phyloP scores from a whole-genome alignment of 176 grass and related monocot species.

The Tuctoria greenei region DNA sequence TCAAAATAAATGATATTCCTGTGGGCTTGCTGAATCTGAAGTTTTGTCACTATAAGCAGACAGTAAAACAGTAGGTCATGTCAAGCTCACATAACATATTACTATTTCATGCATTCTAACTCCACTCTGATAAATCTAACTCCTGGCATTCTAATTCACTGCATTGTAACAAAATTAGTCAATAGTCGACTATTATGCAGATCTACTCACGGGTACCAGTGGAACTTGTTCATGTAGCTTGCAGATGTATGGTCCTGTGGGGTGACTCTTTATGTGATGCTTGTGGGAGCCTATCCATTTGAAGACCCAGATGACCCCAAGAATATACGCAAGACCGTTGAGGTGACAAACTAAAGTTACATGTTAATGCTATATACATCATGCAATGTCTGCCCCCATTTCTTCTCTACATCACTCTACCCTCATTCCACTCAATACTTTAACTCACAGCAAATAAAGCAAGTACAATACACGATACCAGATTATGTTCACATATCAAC shows the following conservation, averaged over 20 bases:
- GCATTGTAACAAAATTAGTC: neutral
- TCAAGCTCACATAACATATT: neutral
- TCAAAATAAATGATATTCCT: conserved; percentile 7
- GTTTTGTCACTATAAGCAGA: conserved; percentile 2
- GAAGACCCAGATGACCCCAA: conserved; percentile 91
- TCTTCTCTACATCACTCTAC: neutral
- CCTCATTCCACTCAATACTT: conserved; percentile 28
- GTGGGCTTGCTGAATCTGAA: conserved; percentile 14
- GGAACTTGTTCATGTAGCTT: conserved; percentile 61
- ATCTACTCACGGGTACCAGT: conserved; percentile 24
- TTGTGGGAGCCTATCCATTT: conserved; percentile 93
- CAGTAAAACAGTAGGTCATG: conserved; percentile 6
- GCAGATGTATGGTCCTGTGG: conserved; percentile 99
- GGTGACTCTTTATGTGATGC: conserved; percentile 97
- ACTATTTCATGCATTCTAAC: conserved; percentile 5
- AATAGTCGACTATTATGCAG: conserved; percentile 16
- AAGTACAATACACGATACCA: conserved; percentile 78
- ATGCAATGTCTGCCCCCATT: neutral
- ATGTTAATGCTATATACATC: neutral
- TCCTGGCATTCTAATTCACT: neutral
- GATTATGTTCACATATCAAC: conserved; percentile 78
- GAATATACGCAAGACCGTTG: conserved; percentile 93
- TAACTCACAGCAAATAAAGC: conserved; percentile 76
- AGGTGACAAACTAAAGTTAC: conserved; percentile 50
- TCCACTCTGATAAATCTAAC: neutral